A percentile compares a stretch with the other conserved stretches of the same genome.
Evolutionary conservation across 345 rosid genomes (phyloP).

Genomic region (Eucalyptus sideroxylon): DNA sequence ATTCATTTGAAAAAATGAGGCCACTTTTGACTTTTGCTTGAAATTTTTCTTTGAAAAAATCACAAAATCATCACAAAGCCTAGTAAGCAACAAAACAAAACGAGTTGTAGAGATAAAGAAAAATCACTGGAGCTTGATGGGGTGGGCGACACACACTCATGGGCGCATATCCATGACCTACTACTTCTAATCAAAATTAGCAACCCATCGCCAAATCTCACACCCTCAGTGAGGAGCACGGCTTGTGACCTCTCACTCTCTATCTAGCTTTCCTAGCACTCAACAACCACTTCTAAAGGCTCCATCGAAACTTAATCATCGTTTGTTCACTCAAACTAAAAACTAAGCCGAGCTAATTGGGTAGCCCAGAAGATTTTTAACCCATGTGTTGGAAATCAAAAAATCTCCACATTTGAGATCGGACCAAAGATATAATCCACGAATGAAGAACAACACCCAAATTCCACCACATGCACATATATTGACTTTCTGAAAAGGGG

Average conservation of each 20-base stretch:
- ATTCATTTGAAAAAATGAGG: fast-evolving
- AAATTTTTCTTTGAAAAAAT: no score
- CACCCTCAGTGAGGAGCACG: background rate
- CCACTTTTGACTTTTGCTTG: fast-evolving
- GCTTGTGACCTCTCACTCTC: background rate
- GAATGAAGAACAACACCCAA: background rate
- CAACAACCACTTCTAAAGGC: background rate
- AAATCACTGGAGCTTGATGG: background rate
- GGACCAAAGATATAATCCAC: background rate
- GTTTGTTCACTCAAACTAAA: background rate
- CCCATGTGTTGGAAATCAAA: background rate
- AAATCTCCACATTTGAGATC: background rate
- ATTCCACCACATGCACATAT: background rate
- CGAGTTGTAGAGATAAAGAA: background rate
- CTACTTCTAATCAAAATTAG: background rate
- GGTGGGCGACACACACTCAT: background rate
- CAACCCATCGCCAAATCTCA: background rate
- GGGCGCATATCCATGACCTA: background rate
- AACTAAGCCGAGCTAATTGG: background rate
- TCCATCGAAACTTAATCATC: background rate
- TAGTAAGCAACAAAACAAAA: background rate
- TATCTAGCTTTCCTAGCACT: background rate
- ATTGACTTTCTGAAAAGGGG: background rate
- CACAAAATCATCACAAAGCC: no score
- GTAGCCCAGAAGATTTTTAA: background rate